Base-by-base conservation (phyloP, 2,329 filamentous ascomycete species). In the Aspergillus texensis region DNA sequence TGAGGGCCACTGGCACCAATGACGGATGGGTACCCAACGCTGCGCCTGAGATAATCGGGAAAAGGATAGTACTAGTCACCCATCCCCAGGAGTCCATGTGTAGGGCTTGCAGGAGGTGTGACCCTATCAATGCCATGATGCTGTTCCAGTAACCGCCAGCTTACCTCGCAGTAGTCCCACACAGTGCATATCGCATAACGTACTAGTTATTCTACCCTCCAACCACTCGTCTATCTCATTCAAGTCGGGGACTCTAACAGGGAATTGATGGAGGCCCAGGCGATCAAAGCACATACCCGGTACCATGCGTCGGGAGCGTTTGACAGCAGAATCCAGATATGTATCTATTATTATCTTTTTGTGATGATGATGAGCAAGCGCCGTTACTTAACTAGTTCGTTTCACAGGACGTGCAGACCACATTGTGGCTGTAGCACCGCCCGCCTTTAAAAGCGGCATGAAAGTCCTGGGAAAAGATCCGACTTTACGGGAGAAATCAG, bases 71-170 rank as follows among this genome's bases (percentile, higher is more conserved):
- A n/a, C 39, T 32, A 19, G 48, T 32, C 28, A 52, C 48, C 48
- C 48, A 52, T 32, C 52, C 21, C 52, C n/a, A 55, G 34, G 34
- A 39, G 34, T 55, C 52, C 52, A 55, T 55, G 32, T 55, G 52
- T 55, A 55, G 52, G 30, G 30, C 39, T 56, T 56, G 43, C 39
- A 43, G 59, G 45, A 52, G 34, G 30, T 30, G 34, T 62, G 61
- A 62, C 39, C 56, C 55, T 55, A 57, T 54, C 34, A 59, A 32
- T 19, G 30, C 5, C 8, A 34, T 53, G 14, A 36, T 57, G 41
- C 39, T 56, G 62, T 62, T 64, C 55, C 60, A 64, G 62, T 59
- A 62, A 60, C 56, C 62, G 62, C 62, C 60, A 41, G 53, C 50
- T 45, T 59, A 39, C 26, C 45, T 46, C 16, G 3, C 61, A 39